Conservation (phyloP, 2,329 filamentous ascomycete species). For the Fusarium redolens region DNA sequence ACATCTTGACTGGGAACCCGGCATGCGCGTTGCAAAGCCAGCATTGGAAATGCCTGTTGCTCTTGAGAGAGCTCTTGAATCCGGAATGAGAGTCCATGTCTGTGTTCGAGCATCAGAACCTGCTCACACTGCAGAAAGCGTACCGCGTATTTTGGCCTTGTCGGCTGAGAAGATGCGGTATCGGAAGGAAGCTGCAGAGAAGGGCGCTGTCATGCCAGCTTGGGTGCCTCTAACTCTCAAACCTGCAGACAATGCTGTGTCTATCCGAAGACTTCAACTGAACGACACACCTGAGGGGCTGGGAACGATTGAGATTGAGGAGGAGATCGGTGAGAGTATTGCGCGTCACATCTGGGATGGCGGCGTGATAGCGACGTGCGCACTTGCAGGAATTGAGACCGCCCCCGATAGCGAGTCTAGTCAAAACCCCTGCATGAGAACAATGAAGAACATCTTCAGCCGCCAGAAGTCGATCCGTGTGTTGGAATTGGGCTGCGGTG, state of each 20-base stretch:
- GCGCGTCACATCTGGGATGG: constrained; percentile 70
- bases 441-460: constrained; percentile 48
- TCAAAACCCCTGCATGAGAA: constrained; percentile 44
- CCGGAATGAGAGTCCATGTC: constrained; percentile 43
- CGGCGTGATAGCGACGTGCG: constrained; percentile 59
- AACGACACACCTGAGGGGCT: constrained; percentile 37
- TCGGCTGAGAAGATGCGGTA: constrained; percentile 31
- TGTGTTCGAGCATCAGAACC: constrained; percentile 45
- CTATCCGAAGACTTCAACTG: constrained; percentile 47
- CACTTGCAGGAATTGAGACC: constrained; percentile 46
- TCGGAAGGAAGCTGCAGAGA: constrained; percentile 28
- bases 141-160: constrained; percentile 43
- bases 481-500: constrained; percentile 67
- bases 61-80: constrained; percentile 42
- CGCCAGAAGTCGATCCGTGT: constrained; percentile 52
- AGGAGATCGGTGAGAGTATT: constrained; percentile 70
- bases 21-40: constrained; percentile 56
- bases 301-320: constrained; percentile 58
- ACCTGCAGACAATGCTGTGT: constrained; percentile 38
- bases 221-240: constrained; percentile 52
- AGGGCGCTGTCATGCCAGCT: constrained; percentile 58
- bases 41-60: constrained; percentile 44
- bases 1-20: constrained; percentile 47
- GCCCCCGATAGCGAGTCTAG: constrained; percentile 44
- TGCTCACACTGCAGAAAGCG: constrained; percentile 43